phyloP scores from a whole-genome alignment of 1,139 yeast species.

The Nadsonia starkeyi-henricii region DNA sequence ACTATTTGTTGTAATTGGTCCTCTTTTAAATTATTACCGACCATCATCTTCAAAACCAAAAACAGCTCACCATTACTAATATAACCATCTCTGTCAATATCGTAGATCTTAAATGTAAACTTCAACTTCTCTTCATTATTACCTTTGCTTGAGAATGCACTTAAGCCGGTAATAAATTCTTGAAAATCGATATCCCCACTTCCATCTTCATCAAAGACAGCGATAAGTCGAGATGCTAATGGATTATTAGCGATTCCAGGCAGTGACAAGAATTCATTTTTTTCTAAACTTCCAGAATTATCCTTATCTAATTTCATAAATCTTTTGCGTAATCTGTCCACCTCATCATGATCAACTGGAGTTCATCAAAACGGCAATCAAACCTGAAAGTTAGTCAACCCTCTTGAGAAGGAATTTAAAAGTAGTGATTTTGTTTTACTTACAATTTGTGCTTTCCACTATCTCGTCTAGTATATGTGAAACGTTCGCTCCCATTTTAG shows the following conservation, averaged over 20 bases:
- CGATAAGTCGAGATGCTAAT: slow-evolving; percentile 76
- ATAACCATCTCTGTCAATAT: slow-evolving; percentile 88
- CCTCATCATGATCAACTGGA: slow-evolving; percentile 42
- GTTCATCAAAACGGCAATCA: not conserved
- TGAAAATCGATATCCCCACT: slow-evolving; percentile 92
- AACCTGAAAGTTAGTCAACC: no score
- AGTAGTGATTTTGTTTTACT: not conserved
- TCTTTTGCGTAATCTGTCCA: slow-evolving; percentile 78
- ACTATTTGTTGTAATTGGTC: slow-evolving; percentile 88
- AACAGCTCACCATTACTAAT: slow-evolving; percentile 92
- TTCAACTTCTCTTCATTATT: slow-evolving; percentile 67
- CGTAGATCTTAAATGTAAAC: slow-evolving; percentile 90
- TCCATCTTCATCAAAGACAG: slow-evolving; percentile 86
- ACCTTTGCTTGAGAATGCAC: slow-evolving; percentile 86
- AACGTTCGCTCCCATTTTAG: not conserved
- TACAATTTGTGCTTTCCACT: not conserved
- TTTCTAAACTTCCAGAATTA: slow-evolving; percentile 83
- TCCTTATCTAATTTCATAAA: slow-evolving; percentile 93
- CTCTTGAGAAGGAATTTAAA: no score
- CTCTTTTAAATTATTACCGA: slow-evolving; percentile 77
- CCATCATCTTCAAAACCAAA: slow-evolving; percentile 92
- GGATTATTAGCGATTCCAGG: slow-evolving; percentile 92
- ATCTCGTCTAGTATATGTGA: not conserved
- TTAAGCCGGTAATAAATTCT: slow-evolving; percentile 81
- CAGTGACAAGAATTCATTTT: slow-evolving; percentile 75